These are phyloP conservation scores for Drosera capensis DNA, from an alignment of 148 eudicot species.

Conservation along the genomic window DNA sequence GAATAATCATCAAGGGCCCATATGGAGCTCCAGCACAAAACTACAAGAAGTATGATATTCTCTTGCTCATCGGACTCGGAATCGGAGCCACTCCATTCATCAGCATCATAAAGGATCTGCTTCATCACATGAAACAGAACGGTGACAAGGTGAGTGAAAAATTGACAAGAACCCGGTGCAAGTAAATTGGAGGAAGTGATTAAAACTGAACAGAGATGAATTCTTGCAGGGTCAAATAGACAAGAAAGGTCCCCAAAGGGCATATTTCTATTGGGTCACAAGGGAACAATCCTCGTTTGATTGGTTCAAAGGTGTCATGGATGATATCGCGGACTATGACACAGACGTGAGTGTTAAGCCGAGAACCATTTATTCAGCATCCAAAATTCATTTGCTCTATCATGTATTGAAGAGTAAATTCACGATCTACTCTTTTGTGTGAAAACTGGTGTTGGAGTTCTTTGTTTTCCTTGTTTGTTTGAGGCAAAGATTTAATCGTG, in stretches of 20 bases:
- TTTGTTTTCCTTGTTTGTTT: background rate
- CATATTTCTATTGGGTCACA: slow-evolving; percentile 87
- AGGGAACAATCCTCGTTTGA: slow-evolving; percentile 91
- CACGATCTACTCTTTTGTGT: background rate
- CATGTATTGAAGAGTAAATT: background rate
- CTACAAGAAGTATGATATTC: slow-evolving; percentile 71
- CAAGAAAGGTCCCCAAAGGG: slow-evolving; percentile 54
- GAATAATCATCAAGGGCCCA: slow-evolving; percentile 71
- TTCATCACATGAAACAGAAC: slow-evolving; percentile 31
- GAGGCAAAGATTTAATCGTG: background rate
- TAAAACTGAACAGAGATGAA: background rate
- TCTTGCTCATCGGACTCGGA: slow-evolving; percentile 77
- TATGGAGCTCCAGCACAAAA: slow-evolving; percentile 95
- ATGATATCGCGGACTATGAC: slow-evolving; percentile 70
- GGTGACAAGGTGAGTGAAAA: slow-evolving; percentile 6
- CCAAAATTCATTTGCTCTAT: background rate
- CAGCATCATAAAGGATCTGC: slow-evolving; percentile 83
- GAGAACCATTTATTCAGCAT: background rate
- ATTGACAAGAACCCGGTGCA: background rate
- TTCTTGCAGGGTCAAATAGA: slow-evolving; percentile 22
- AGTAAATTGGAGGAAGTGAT: background rate
- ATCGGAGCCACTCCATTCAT: slow-evolving; percentile 97
- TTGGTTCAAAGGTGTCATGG: slow-evolving; percentile 96
- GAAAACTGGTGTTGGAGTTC: background rate
- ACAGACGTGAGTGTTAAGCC: slow-evolving; percentile 26